Conservation (phyloP, 2,329 filamentous ascomycete genomes). For the Rutstroemia sp. region DNA sequence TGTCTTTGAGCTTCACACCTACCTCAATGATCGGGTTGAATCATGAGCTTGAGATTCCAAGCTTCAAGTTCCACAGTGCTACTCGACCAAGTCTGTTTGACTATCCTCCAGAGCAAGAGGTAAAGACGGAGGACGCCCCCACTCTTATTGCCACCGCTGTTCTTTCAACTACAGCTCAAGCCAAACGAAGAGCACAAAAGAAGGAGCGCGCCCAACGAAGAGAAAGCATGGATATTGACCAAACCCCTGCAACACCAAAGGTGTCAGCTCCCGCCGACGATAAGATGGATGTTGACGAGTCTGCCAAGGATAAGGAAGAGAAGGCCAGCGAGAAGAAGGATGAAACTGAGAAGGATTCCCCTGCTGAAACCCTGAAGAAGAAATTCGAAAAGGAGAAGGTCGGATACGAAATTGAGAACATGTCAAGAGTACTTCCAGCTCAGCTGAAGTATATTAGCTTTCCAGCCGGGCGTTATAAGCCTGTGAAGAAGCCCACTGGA, state of each 20-base stretch:
- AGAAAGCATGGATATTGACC: constrained; percentile 94
- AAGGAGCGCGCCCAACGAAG: constrained; percentile 84
- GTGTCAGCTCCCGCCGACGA: constrained; percentile 48
- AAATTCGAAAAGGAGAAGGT: constrained; percentile 94
- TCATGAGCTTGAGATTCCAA: constrained; percentile 85
- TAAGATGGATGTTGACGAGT: constrained; percentile 81
- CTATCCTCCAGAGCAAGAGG: constrained; percentile 93
- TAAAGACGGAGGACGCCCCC: constrained; percentile 88
- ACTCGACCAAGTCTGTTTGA: constrained; percentile 94
- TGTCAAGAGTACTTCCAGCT: constrained; percentile 85
- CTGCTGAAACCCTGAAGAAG: constrained; percentile 64
- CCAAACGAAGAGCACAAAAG: constrained; percentile 87
- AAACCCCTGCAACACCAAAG: constrained; percentile 68
- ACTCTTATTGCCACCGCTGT: constrained; percentile 94
- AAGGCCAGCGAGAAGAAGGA: constrained; percentile 55
- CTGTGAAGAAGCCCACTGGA: constrained; percentile 90
- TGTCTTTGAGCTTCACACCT: constrained; percentile 92
- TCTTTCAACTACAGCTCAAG: constrained; percentile 91
- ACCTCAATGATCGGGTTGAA: constrained; percentile 94
- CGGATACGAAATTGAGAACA: constrained; percentile 92
- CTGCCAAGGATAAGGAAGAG: constrained; percentile 35
- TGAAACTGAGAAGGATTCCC: constrained; percentile 50
- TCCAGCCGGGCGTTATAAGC: constrained; percentile 81
- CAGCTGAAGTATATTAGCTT: constrained; percentile 97
- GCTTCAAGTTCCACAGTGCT: constrained; percentile 93